phyloP scores from a whole-genome alignment of 495 filamentous ascomycete genomes.

The Bathelium albidoporum region DNA sequence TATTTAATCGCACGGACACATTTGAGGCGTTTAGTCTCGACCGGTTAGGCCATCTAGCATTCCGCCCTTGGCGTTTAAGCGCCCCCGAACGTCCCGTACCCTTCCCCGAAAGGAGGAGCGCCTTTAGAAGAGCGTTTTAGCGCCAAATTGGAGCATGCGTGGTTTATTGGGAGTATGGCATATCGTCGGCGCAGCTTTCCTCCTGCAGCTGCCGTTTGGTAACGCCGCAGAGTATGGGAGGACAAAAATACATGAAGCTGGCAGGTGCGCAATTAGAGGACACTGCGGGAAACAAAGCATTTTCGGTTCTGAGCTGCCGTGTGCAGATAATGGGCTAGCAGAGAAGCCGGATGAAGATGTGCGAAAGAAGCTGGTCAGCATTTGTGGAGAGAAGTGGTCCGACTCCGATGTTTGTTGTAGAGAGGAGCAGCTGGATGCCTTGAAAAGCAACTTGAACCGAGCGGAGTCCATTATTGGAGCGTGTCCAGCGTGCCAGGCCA shows the following conservation, averaged over 20 bases:
- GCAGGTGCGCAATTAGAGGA: slow-evolving; percentile 82
- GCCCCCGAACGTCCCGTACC: too few relatives aligned
- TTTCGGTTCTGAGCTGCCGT: slow-evolving; percentile 80
- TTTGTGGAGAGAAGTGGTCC: slow-evolving; percentile 81
- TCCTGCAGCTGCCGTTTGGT: neutral
- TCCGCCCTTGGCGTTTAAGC: too few relatives aligned
- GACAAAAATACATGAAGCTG: slow-evolving; percentile 69
- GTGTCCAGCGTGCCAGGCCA: slow-evolving; percentile 90
- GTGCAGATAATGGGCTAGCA: slow-evolving; percentile 83
- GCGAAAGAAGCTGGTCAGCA: slow-evolving; percentile 63
- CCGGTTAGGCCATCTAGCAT: too few relatives aligned
- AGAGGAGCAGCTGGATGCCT: slow-evolving; percentile 68
- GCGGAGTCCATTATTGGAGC: slow-evolving; percentile 79
- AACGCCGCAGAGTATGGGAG: slow-evolving; percentile 16
- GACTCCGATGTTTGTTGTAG: slow-evolving; percentile 76
- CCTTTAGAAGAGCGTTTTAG: neutral
- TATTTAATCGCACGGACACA: too few relatives aligned
- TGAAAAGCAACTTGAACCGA: slow-evolving; percentile 72
- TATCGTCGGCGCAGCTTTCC: neutral
- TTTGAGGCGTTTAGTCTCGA: too few relatives aligned
- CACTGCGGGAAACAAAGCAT: slow-evolving; percentile 82
- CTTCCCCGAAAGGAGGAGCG: too few relatives aligned
- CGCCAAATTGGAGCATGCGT: neutral
- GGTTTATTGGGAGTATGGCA: neutral
- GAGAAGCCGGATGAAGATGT: slow-evolving; percentile 56